phyloP scores from a whole-genome alignment of 305 asterid genomes.

The Ajuga reptans region DNA sequence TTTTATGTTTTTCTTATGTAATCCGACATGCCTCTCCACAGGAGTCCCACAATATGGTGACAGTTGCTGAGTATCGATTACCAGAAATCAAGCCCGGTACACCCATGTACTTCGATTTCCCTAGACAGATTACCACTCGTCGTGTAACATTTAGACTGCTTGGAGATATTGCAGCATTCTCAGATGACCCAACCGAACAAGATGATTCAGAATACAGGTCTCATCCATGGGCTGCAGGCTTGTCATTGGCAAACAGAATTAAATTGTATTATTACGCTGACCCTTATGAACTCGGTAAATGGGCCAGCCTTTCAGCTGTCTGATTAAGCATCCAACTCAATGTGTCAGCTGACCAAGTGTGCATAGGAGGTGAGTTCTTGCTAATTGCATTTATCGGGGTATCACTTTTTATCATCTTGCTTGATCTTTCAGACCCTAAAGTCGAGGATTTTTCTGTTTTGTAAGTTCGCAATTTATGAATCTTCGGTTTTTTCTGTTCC shows the following conservation, averaged over 20 bases:
- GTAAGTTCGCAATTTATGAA: conserved; percentile 19
- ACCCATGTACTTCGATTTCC: conserved; percentile 87
- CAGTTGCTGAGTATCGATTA: conserved; percentile 67
- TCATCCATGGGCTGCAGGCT: conserved; percentile 61
- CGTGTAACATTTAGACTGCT: conserved; percentile 68
- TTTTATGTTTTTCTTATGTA: background rate
- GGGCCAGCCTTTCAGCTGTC: conserved; percentile 87
- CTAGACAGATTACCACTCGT: conserved; percentile 56
- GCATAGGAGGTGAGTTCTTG: conserved; percentile 4
- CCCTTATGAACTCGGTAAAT: conserved; percentile 86
- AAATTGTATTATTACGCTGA: conserved; percentile 83
- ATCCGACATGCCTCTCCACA: conserved; percentile 21
- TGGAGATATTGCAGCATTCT: conserved; percentile 73
- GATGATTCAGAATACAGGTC: conserved; percentile 51
- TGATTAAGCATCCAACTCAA: conserved; percentile 29
- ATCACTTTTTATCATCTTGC: background rate
- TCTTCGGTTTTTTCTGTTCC: background rate
- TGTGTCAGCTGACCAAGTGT: background rate
- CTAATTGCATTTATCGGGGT: background rate
- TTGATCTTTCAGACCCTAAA: background rate
- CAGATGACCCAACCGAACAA: conserved; percentile 74
- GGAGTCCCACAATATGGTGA: conserved; percentile 75
- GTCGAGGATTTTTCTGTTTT: conserved; percentile 3
- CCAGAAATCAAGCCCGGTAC: conserved; percentile 86
- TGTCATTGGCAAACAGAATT: conserved; percentile 65